A percentile compares a stretch with the other conserved stretches of the same genome.
phyloP scores from a whole-genome alignment of 371 early-diverging fungal species.

The Actinomortierella ambigua region DNA sequence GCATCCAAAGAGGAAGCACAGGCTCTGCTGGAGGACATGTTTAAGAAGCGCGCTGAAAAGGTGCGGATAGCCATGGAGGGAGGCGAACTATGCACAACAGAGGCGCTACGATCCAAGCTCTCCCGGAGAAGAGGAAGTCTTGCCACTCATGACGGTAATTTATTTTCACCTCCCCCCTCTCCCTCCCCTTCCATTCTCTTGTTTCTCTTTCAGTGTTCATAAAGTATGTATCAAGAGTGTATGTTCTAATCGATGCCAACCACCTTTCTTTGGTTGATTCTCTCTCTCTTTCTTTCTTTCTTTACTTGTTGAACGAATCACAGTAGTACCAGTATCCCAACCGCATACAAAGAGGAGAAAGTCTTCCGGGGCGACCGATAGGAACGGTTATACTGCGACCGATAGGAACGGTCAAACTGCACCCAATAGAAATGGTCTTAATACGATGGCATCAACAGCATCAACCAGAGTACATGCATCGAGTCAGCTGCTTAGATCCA shows the following conservation, averaged over 20 bases:
- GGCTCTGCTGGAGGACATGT: conserved; percentile 35
- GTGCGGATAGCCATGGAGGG: conserved; percentile 41
- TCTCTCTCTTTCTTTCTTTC: neutral
- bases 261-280: neutral
- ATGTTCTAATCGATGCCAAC: neutral
- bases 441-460: too few relatives aligned
- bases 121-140: conserved; percentile 29
- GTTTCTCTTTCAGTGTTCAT: neutral
- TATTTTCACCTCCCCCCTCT: neutral
- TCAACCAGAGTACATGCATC: too few relatives aligned
- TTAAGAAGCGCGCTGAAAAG: conserved; percentile 29
- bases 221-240: neutral
- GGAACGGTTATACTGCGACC: too few relatives aligned
- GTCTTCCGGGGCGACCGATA: too few relatives aligned
- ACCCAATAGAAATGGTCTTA: too few relatives aligned
- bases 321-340: too few relatives aligned
- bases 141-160: conserved; percentile 16
- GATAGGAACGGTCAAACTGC: too few relatives aligned
- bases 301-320: too few relatives aligned
- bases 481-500: too few relatives aligned
- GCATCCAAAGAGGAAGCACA: conserved; percentile 42
- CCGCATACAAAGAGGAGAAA: too few relatives aligned
- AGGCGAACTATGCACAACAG: conserved; percentile 29
- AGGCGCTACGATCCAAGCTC: conserved; percentile 29
- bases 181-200: neutral